Percentiles rank a stretch among this genome's conserved stretches.
These are phyloP conservation scores for Scleromitrula shiraiana DNA, from an alignment of 2,329 filamentous ascomycete species.

Conservation along the genomic window DNA sequence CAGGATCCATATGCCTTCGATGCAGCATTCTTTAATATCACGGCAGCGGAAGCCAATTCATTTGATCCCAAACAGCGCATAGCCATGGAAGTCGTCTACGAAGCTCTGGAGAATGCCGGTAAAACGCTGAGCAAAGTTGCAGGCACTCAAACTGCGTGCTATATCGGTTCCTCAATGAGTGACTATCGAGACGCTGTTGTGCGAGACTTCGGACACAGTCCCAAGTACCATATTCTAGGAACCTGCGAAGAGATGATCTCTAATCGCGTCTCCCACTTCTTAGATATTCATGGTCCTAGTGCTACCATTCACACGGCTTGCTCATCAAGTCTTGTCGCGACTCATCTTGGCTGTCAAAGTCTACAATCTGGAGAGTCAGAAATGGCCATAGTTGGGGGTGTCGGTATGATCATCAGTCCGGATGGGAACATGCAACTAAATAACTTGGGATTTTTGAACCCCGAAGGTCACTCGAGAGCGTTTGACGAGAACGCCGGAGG, in stretches of 20 bases:
- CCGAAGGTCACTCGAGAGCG: no score
- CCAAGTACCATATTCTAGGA: slow-evolving; percentile 19
- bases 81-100: background rate
- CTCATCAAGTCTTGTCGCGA: slow-evolving; percentile 44
- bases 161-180: slow-evolving; percentile 37
- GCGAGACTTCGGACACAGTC: background rate
- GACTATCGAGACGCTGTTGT: background rate
- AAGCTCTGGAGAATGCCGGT: background rate
- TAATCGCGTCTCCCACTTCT: slow-evolving; percentile 47
- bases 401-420: no score
- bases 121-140: background rate
- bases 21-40: background rate
- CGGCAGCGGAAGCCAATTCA: background rate
- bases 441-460: no score
- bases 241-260: slow-evolving; percentile 35
- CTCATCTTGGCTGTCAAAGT: slow-evolving; percentile 44
- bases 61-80: background rate
- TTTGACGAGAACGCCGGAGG: no score
- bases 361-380: slow-evolving; percentile 37
- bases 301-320: slow-evolving; percentile 52
- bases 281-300: slow-evolving; percentile 40
- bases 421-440: no score
- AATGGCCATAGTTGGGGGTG: slow-evolving; percentile 34
- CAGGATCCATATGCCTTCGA: background rate
- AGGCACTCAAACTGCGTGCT: slow-evolving; percentile 29